Evolutionary conservation across 2,329 filamentous ascomycete species (phyloP).

Genomic region (Stemphylium lycopersici): DNA sequence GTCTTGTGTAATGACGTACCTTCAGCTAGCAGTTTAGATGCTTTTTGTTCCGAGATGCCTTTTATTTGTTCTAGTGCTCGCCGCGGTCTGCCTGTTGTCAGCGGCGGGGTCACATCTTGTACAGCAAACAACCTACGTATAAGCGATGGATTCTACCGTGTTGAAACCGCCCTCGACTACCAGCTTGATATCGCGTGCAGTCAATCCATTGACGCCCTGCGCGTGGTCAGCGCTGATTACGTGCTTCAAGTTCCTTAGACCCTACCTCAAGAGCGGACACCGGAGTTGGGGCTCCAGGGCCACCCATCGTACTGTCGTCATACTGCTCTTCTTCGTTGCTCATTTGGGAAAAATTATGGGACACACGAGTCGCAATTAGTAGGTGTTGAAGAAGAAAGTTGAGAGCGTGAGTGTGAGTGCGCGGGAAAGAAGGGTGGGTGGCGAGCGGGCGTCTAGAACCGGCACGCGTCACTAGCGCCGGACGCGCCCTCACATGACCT

Average conservation of each 20-base stretch:
- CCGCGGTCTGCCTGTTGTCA: slow-evolving; percentile 59
- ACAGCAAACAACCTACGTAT: slow-evolving; percentile 66
- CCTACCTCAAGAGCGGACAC: slow-evolving; percentile 83
- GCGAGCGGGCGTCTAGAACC: slow-evolving; percentile 14
- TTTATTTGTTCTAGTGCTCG: slow-evolving; percentile 92
- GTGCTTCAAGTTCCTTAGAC: not conserved
- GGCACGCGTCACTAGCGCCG: slow-evolving; percentile 24
- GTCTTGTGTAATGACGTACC: slow-evolving; percentile 60
- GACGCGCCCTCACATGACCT: slow-evolving; percentile 35
- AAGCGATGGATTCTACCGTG: slow-evolving; percentile 94
- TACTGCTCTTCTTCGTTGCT: slow-evolving; percentile 65
- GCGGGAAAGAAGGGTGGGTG: slow-evolving; percentile 14
- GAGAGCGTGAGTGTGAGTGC: slow-evolving; percentile 2
- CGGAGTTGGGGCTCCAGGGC: slow-evolving; percentile 92
- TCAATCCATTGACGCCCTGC: slow-evolving; percentile 85
- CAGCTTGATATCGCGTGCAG: slow-evolving; percentile 93
- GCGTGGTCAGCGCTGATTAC: slow-evolving; percentile 3
- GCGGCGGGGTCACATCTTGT: slow-evolving; percentile 8
- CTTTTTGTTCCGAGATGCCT: slow-evolving; percentile 96
- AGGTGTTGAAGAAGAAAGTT: not conserved
- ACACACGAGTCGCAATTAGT: not conserved
- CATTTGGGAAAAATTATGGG: slow-evolving; percentile 44
- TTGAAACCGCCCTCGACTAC: slow-evolving; percentile 91
- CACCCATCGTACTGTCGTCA: slow-evolving; percentile 70
- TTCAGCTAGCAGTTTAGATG: slow-evolving; percentile 86